Evolutionary conservation across 1,139 yeast species (phyloP), one percentile per base, ranked within the genome.

Genomic region (Yamadazyma diddensiae): DNA sequence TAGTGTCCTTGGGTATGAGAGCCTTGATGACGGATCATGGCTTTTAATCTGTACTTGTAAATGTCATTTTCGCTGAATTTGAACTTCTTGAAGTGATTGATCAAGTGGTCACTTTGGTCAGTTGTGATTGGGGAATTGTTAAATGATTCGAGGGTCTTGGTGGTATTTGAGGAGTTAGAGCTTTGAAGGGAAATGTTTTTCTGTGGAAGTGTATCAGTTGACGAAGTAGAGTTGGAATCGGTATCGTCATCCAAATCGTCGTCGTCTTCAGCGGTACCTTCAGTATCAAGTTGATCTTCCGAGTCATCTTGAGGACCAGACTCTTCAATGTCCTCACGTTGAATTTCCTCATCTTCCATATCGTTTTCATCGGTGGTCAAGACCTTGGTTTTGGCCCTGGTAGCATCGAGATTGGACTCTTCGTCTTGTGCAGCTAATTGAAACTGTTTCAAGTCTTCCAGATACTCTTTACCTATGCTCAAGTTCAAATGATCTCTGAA

Each of bases 1-100:
- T 85, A 92, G 53, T 92, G 98, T 1, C 97, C 98, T 29, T 81
- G 78, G 13, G 82, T 73, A 56, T 92, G 97, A 1, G 94, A 79
- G 0, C 97, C 98, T 33, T 80, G 77, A 52, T 92, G 98, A 40
- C 87, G 72, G 15, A 92, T 79, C 45, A 87, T 65, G 1, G 96
- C 85, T 42, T 72, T 73, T 23, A 92, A 65, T 39, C 65, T 65
- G 53, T 86, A 88, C 28, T 60, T 70, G 44, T 70, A 72, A 16
- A 55, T 48, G 38, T 69, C 72, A 40, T 65, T 65, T 3, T 67
- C 73, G 44, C 58, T 64, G 49, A 69, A 69, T 37, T 66, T 62
- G 43, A 69, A 69, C 24, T 53, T 49, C 31, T 56, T 58, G 47
- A 68, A 69, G 42, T 64, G 70, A 21, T 53, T 57, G 32, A 57